Base-by-base conservation (phyloP, 495 filamentous ascomycete genomes). In the Penicillium egyptiacum region DNA sequence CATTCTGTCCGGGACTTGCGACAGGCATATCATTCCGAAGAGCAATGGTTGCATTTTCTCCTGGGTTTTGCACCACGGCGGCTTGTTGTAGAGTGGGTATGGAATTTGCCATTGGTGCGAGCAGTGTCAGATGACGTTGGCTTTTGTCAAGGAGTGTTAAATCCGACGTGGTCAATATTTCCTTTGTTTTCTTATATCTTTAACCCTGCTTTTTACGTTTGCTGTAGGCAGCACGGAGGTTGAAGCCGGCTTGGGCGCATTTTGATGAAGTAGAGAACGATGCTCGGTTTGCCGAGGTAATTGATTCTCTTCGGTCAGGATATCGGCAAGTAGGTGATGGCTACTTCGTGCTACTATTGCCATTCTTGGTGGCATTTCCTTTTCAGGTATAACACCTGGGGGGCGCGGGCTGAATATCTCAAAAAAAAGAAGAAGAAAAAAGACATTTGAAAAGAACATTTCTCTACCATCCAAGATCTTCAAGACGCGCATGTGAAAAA, bases 51-150 rank as follows among this genome's bases (percentile, higher is more conserved):
- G 53, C 57, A 17, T 55, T 45, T 4, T 55, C 46, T 5, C 65
- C 65, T 2, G 65, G 62, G 22, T 60, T 56, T 39, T 58, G 30
- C 4, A 68, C 62, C 47, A 68, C 54, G 25, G 59, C 57, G 0
- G 59, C 65, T 57, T 55, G 44, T 54, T 68, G 65, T 14, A 45
- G 23, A 16, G 1, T 51, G 6, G 65, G 62, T 22, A 54, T 60
- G 16, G 47, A 17, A 7, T 22, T 12, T 39, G 53, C 8, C 51
- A 61, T 52, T 25, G 40, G 39, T 35, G 41, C 8, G n/a, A 25
- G 23, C 0, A 17, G 2, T 40, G 1, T 2, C 20, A 20, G 23
- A 41, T 25, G 14, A 14, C 33, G 30, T 19, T 33, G 23, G 23
- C 6, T 47, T 9, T 12, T 39, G 6, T 28, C 30, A 2, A 16